phyloP scores from a whole-genome alignment of 2,329 filamentous ascomycete species.

The Podosphaera xanthii region DNA sequence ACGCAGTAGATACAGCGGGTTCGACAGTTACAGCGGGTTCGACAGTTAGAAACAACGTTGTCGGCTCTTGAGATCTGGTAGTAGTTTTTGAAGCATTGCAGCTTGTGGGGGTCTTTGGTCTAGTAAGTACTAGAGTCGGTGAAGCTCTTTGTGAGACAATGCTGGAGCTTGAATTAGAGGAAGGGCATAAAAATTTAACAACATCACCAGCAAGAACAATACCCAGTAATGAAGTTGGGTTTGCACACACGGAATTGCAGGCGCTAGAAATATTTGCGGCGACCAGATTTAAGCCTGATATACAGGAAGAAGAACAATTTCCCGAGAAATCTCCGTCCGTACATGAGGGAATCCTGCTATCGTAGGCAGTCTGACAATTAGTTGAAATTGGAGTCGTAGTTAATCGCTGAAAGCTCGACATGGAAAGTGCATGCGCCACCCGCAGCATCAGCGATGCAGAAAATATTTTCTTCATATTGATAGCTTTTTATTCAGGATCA shows the following conservation, averaged over 20 bases:
- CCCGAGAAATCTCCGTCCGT: constrained; percentile 11
- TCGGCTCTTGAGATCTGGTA: constrained; percentile 1
- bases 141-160: neutral
- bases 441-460: constrained; percentile 6
- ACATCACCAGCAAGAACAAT: constrained; percentile 14
- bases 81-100: constrained; percentile 3
- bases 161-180: constrained; percentile 1
- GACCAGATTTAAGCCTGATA: constrained; percentile 6
- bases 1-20: neutral
- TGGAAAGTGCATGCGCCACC: constrained; percentile 11
- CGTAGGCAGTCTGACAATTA: constrained; percentile 11
- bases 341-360: constrained; percentile 11
- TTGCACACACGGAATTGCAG: constrained; percentile 8
- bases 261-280: constrained; percentile 7
- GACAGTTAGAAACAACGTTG: neutral
- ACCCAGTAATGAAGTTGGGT: constrained; percentile 12
- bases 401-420: constrained; percentile 15
- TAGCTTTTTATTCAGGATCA: constrained; percentile 2
- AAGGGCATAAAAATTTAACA: constrained; percentile 12
- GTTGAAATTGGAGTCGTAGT: constrained; percentile 8
- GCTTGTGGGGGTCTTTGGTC: constrained; percentile 3
- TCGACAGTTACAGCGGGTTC: neutral
- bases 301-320: constrained; percentile 12
- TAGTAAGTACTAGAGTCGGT: neutral
- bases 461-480: constrained; percentile 8